Conservation (phyloP, 306 rosid species). For the Potentilla sterilis region DNA sequence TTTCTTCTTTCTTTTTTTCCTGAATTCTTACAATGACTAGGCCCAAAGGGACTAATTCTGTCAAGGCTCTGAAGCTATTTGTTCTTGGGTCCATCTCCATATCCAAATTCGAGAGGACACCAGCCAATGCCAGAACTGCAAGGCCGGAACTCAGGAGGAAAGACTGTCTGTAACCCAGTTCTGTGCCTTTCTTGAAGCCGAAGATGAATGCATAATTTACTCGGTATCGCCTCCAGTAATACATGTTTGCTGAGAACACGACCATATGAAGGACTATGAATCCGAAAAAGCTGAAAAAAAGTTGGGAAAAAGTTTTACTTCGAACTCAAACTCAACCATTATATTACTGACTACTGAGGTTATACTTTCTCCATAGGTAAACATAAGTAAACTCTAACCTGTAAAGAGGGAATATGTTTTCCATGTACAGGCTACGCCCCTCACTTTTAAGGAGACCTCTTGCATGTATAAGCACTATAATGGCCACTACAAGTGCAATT, state of each 20-base stretch:
- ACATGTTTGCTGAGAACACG: conserved; percentile 46
- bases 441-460: conserved; percentile 43
- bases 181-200: conserved; percentile 74
- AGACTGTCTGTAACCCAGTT: conserved; percentile 57
- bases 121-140: conserved; percentile 44
- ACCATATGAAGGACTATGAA: conserved; percentile 58
- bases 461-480: conserved; percentile 46
- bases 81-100: conserved; percentile 44
- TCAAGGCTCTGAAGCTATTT: conserved; percentile 22
- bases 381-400: conserved; percentile 37
- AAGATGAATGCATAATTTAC: conserved; percentile 75
- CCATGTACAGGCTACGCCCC: conserved; percentile 41
- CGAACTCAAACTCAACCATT: not conserved
- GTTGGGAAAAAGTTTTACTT: not conserved
- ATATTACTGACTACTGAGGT: not conserved
- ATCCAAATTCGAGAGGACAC: conserved; percentile 49
- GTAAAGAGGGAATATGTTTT: conserved; percentile 70
- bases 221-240: conserved; percentile 67
- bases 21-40: conserved; percentile 52
- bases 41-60: conserved; percentile 61
- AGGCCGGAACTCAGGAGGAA: conserved; percentile 52
- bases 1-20: not conserved
- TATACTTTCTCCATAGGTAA: not conserved
- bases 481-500: conserved; percentile 49
- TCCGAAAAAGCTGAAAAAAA: conserved; percentile 64